A percentile compares a stretch with the other conserved stretches of the same genome.
phyloP scores from a whole-genome alignment of 306 rosid genomes.

The Lupinus albus region DNA sequence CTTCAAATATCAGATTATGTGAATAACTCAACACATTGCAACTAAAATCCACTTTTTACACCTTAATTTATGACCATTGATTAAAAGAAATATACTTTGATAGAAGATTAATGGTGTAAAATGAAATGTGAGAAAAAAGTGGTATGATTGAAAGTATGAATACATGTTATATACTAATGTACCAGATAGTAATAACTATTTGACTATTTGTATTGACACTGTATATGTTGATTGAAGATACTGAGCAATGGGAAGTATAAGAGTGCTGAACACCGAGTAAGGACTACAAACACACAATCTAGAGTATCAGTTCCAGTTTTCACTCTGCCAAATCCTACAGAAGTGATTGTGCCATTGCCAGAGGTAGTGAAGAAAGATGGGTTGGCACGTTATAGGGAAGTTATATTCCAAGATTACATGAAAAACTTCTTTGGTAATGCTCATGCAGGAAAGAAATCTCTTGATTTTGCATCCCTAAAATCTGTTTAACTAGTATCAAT shows the following conservation, averaged over 20 bases:
- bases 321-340: slow-evolving; percentile 38
- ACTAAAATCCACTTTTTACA: no score
- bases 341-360: slow-evolving; percentile 54
- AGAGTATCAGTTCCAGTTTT: slow-evolving; percentile 67
- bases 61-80: no score
- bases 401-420: slow-evolving; percentile 60
- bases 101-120: no score
- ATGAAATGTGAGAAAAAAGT: no score
- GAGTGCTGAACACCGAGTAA: slow-evolving; percentile 66
- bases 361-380: slow-evolving; percentile 55
- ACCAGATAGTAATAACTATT: not conserved
- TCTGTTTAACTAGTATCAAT: not conserved
- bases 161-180: no score
- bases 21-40: not conserved
- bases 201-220: not conserved
- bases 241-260: slow-evolving; percentile 70
- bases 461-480: slow-evolving; percentile 51
- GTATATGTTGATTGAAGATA: slow-evolving; percentile 36
- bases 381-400: slow-evolving; percentile 49
- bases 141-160: no score
- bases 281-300: slow-evolving; percentile 50
- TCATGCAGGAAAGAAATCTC: slow-evolving; percentile 65
- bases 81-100: no score
- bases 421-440: slow-evolving; percentile 57
- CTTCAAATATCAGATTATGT: not conserved